phyloP scores from a whole-genome alignment of 2,329 filamentous ascomycete species.

The Graphium sp. region DNA sequence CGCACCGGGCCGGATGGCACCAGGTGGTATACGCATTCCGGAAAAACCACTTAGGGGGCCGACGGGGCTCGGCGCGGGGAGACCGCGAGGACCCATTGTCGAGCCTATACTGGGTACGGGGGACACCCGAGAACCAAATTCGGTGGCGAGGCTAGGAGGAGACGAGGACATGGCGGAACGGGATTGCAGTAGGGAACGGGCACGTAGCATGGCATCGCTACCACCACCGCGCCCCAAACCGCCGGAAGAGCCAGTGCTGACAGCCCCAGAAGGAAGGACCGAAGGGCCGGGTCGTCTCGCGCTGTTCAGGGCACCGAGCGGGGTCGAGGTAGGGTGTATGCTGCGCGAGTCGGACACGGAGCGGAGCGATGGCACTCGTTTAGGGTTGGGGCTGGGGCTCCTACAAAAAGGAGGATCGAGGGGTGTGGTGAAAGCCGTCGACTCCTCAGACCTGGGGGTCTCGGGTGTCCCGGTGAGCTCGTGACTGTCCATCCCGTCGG shows the following conservation, averaged over 20 bases:
- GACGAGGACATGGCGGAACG: constrained; percentile 26
- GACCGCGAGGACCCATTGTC: constrained; percentile 13
- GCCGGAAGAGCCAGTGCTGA: too few species aligned
- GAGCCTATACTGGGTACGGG: too few species aligned
- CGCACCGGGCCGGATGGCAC: constrained; percentile 2
- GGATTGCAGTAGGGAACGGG: constrained; percentile 26
- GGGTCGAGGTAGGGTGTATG: constrained; percentile 75
- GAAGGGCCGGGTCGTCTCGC: constrained; percentile 32
- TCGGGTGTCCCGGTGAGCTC: constrained; percentile 17
- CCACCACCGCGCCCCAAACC: too few species aligned
- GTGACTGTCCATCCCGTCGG: constrained; percentile 23
- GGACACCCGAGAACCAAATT: constrained; percentile 11
- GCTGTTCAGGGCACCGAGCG: constrained; percentile 58
- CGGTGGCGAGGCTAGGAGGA: constrained; percentile 12
- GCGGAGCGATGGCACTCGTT: constrained; percentile 41
- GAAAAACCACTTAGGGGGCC: constrained; percentile 30
- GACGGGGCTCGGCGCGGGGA: too few species aligned
- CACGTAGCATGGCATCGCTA: constrained; percentile 26
- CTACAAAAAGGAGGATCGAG: constrained; percentile 21
- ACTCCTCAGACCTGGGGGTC: constrained; percentile 26
- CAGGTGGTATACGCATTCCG: constrained; percentile 20
- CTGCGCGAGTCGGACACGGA: constrained; percentile 40
- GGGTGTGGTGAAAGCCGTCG: constrained; percentile 30
- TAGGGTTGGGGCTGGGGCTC: constrained; percentile 17
- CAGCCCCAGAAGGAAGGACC: constrained; percentile 14